Percentiles rank a stretch among this genome's conserved stretches.
Evolutionary conservation across 805 yeast species (phyloP).

Genomic region (Hemisphaericaspora nanyangensis): DNA sequence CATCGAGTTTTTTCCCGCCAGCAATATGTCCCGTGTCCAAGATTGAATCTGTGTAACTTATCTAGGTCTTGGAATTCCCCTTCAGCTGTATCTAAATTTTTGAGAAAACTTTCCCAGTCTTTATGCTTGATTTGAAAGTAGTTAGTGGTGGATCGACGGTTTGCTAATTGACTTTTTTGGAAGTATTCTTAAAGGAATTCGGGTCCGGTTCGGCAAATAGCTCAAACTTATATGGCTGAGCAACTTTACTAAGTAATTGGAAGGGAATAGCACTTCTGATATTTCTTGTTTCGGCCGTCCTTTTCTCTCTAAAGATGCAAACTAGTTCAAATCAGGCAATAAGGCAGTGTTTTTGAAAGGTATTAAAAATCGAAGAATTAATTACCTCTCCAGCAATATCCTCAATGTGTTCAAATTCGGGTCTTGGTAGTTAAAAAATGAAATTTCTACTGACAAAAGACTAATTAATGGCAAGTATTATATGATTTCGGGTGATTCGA

Average conservation of each 20-base stretch:
- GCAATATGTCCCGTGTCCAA: background rate
- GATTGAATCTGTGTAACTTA: background rate
- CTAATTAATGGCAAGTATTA: slow-evolving; percentile 32
- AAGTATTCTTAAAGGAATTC: background rate
- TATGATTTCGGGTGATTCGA: slow-evolving; percentile 44
- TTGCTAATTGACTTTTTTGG: background rate
- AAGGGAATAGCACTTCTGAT: no score
- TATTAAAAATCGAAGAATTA: slow-evolving; percentile 23
- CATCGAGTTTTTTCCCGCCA: background rate
- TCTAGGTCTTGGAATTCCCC: background rate
- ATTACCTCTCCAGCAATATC: slow-evolving; percentile 35
- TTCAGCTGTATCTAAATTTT: background rate
- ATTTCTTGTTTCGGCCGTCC: background rate
- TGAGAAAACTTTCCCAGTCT: background rate
- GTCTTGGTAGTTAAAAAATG: slow-evolving; percentile 42
- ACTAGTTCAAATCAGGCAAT: background rate
- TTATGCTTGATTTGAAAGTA: background rate
- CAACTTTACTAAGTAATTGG: no score
- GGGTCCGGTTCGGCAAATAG: background rate
- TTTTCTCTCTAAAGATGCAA: background rate
- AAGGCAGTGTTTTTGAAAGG: background rate
- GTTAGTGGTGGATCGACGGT: background rate
- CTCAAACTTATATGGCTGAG: background rate
- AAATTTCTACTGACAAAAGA: slow-evolving; percentile 30
- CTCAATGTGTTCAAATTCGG: slow-evolving; percentile 33